Evolutionary conservation across 2,329 filamentous ascomycete species (phyloP).

Genomic region (Xylaria sp.): DNA sequence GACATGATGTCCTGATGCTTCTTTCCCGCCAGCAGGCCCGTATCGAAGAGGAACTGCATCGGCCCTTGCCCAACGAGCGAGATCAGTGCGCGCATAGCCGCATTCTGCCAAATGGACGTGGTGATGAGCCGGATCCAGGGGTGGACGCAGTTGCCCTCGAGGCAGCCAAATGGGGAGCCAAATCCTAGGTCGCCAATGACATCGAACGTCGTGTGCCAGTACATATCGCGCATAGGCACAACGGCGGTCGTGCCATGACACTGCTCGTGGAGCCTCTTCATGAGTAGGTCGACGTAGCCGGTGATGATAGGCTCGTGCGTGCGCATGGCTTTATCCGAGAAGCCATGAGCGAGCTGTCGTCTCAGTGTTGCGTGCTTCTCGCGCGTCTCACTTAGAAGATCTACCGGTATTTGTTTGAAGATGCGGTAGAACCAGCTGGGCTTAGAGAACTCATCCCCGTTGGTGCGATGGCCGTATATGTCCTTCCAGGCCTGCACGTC

Average conservation of each 20-base stretch:
- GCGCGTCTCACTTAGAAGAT: slow-evolving; percentile 5
- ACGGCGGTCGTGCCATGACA: background rate
- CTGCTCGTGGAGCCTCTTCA: slow-evolving; percentile 18
- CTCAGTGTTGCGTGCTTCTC: slow-evolving; percentile 19
- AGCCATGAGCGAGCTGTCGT: slow-evolving; percentile 28
- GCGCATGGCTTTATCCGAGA: slow-evolving; percentile 29
- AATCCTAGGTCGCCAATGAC: slow-evolving; percentile 33
- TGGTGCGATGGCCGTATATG: slow-evolving; percentile 22
- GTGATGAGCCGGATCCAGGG: slow-evolving; percentile 28
- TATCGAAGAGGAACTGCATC: slow-evolving; percentile 1
- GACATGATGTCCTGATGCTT: too few relatives aligned
- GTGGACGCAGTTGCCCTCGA: slow-evolving; percentile 21
- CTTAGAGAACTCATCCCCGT: slow-evolving; percentile 17
- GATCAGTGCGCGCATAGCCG: too few relatives aligned
- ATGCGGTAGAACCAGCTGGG: slow-evolving; percentile 15
- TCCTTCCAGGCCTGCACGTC: slow-evolving; percentile 24
- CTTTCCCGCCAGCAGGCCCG: too few relatives aligned
- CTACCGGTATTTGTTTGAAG: slow-evolving; percentile 2
- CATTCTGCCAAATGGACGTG: slow-evolving; percentile 2
- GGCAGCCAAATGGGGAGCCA: slow-evolving; percentile 28
- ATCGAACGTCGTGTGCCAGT: slow-evolving; percentile 33
- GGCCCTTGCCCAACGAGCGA: too few relatives aligned
- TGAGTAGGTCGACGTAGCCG: slow-evolving; percentile 31
- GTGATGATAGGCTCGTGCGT: slow-evolving; percentile 33
- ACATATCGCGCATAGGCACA: slow-evolving; percentile 23